phyloP scores from a whole-genome alignment of 139 green algal genomes.

The Dunaliella sp. region DNA sequence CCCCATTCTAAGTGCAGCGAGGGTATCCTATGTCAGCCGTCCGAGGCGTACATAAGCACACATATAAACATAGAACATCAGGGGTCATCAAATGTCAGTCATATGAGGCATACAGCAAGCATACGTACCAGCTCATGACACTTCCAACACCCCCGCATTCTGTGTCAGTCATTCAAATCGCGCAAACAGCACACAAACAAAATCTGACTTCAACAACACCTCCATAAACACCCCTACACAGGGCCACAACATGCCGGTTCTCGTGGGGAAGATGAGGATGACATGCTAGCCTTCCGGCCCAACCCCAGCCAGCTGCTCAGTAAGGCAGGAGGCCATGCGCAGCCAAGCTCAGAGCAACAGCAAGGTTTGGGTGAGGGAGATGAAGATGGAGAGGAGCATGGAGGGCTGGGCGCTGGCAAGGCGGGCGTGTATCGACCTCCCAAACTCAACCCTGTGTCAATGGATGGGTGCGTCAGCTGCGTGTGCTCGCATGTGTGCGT shows the following conservation, averaged over 20 bases:
- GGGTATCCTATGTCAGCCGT: too few relatives aligned
- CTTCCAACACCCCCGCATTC: too few relatives aligned
- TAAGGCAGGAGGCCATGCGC: constrained; percentile 29
- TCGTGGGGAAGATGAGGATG: constrained; percentile 22
- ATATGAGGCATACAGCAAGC: too few relatives aligned
- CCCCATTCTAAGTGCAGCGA: too few relatives aligned
- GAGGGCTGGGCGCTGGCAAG: constrained; percentile 20
- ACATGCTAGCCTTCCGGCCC: constrained; percentile 54
- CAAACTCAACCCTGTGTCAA: constrained; percentile 78
- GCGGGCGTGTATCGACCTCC: constrained; percentile 85
- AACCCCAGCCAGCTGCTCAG: constrained; percentile 73
- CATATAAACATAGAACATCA: too few relatives aligned
- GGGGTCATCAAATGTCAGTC: too few relatives aligned
- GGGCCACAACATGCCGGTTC: background rate
- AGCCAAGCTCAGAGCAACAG: constrained; percentile 2
- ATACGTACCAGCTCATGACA: too few relatives aligned
- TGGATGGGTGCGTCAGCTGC: constrained; percentile 55
- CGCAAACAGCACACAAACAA: too few relatives aligned
- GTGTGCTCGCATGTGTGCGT: background rate
- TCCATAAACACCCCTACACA: background rate
- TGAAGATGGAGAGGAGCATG: constrained; percentile 4
- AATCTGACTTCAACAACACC: too few relatives aligned
- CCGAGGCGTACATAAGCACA: too few relatives aligned
- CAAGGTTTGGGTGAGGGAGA: constrained; percentile 20
- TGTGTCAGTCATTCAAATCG: too few relatives aligned